These are phyloP conservation scores for Taphrina pruni DNA, from an alignment of 1,139 yeast species.

Conservation along the genomic window DNA sequence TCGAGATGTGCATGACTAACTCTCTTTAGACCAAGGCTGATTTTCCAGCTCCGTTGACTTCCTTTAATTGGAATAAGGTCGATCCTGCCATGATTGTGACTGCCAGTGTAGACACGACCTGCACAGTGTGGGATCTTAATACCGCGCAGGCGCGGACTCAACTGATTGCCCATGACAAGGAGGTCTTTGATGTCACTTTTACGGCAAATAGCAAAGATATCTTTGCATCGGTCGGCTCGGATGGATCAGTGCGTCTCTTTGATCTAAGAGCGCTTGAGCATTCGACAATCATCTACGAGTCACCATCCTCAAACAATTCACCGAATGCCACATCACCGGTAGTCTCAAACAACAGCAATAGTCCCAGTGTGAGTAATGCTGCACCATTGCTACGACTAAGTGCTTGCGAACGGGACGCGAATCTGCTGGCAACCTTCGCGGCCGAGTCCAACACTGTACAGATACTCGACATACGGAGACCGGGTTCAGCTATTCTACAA, in stretches of 20 bases:
- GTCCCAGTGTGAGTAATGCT: slow-evolving; percentile 48
- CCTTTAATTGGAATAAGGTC: slow-evolving; percentile 87
- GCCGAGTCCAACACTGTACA: slow-evolving; percentile 70
- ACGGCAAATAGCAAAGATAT: slow-evolving; percentile 75
- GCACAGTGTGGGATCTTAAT: slow-evolving; percentile 90
- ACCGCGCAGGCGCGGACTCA: slow-evolving; percentile 87
- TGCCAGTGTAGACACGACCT: slow-evolving; percentile 91
- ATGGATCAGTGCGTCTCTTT: slow-evolving; percentile 91
- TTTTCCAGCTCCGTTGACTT: slow-evolving; percentile 69
- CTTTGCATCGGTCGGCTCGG: slow-evolving; percentile 93
- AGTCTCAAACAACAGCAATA: background rate
- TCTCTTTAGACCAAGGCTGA: slow-evolving; percentile 34
- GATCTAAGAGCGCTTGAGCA: slow-evolving; percentile 89
- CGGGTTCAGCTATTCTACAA: slow-evolving; percentile 76
- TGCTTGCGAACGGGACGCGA: slow-evolving; percentile 77
- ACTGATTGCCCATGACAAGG: slow-evolving; percentile 93
- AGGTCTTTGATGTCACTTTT: slow-evolving; percentile 90
- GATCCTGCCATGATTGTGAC: slow-evolving; percentile 79
- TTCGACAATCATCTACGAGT: slow-evolving; percentile 88
- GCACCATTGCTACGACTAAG: slow-evolving; percentile 75
- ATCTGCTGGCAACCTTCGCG: slow-evolving; percentile 82
- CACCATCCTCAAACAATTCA: slow-evolving; percentile 11
- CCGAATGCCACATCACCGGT: slow-evolving; percentile 13
- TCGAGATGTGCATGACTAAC: background rate
- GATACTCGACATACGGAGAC: slow-evolving; percentile 83